Evolutionary conservation across 176 grass and related monocot genomes (phyloP), one percentile per base, ranked within the genome.

Genomic region (Thinopyrum elongatum): DNA sequence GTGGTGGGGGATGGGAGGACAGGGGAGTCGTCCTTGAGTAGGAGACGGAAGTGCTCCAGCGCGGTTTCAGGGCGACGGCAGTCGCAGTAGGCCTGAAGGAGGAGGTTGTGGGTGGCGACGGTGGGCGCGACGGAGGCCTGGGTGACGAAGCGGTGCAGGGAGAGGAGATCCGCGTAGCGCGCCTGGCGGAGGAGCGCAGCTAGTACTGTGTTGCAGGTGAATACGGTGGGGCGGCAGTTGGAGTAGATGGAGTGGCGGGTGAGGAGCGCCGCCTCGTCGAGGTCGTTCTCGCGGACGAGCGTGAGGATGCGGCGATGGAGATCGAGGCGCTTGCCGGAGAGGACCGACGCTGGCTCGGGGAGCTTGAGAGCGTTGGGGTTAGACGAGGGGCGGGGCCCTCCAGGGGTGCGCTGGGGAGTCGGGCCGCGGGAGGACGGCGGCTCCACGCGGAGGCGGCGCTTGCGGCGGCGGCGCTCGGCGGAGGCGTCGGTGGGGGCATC

Each of bases 171-270:
- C 21, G 91, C 86, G 83, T 95, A 95, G 62, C 96, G 92, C 44
- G 86, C 86, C 85, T 94, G 96, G 81, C 93, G 93, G 71, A 98
- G 88, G 74, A 95, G 87, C 16, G 96, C 93, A 33, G 87, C 76
- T 74, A 98, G 91, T 19, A 98, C 96, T 16, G 96, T 83, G 85
- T 98, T 95, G 86, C 89, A 93, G 73, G 95, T 95, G 86, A 90
- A 98, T 60, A 93, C 83, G 46, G 95, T 98, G 46, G 96, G 93
- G 64, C 91, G 90, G 90, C 93, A 98, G 87, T 98, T 98, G 65
- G 95, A 95, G 88, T 98, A 98, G 89, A 95, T 98, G 81, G 95
- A 98, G 55, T 98, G 95, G 71, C 95, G 89, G 55, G 91, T 92
- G 81, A 98, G 86, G 69, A 98, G 93, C 34, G 93, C 90, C 21